Evolutionary conservation across 345 rosid species (phyloP).

Genomic region (Eucalyptus erythrocorys): DNA sequence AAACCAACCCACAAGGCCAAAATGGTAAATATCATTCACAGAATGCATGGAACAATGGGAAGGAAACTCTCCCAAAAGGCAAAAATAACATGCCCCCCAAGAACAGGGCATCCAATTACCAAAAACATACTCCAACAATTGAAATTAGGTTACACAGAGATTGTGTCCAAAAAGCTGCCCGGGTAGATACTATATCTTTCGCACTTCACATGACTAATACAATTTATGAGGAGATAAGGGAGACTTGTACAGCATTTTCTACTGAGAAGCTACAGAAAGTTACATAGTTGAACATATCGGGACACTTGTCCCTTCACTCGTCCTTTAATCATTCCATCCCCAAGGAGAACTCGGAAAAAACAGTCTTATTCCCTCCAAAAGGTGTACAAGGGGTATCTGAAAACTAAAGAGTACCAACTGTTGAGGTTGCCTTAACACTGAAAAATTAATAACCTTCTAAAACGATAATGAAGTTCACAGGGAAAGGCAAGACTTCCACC

Average conservation of each 20-base stretch:
- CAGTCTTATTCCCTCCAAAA: not conserved
- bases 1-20: not conserved
- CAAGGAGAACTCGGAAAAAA: not conserved
- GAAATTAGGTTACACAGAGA: not conserved
- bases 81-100: not conserved
- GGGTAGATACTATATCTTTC: not conserved
- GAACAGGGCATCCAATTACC: not conserved
- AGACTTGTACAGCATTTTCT: not conserved
- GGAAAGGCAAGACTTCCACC: not conserved
- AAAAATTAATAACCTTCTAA: not conserved
- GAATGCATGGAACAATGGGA: not conserved
- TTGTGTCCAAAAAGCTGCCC: not conserved
- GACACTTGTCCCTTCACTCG: not conserved
- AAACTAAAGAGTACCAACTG: not conserved
- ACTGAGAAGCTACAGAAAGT: not conserved
- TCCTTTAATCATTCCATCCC: not conserved
- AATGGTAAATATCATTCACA: not conserved
- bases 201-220: not conserved
- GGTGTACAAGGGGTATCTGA: not conserved
- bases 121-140: not conserved
- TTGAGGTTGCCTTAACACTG: not conserved
- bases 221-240: not conserved
- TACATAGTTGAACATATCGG: not conserved
- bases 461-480: not conserved
- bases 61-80: not conserved